phyloP scores from a whole-genome alignment of 2,329 filamentous ascomycete genomes.

The Neonectria hederae region DNA sequence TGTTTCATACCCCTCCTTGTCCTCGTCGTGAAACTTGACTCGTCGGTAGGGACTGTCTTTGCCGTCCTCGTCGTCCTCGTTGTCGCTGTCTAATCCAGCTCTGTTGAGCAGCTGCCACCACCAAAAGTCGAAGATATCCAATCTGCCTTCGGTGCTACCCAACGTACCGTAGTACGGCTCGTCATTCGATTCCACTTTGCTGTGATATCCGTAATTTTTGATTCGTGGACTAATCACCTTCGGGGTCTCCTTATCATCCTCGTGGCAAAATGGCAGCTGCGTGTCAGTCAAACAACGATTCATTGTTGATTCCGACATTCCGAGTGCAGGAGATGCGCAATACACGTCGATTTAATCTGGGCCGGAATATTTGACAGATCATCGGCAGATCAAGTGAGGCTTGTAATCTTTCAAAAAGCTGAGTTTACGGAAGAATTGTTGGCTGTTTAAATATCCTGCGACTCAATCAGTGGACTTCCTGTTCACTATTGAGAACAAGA shows the following conservation, averaged over 20 bases:
- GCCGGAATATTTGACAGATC: neutral
- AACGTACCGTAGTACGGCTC: neutral
- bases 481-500: neutral
- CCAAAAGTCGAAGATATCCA: no score
- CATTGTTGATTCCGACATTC: neutral
- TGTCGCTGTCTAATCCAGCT: no score
- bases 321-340: neutral
- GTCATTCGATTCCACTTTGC: neutral
- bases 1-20: neutral
- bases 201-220: neutral
- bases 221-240: neutral
- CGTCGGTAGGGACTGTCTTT: neutral
- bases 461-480: neutral
- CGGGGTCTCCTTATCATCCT: neutral
- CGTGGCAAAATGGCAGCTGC: neutral
- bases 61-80: neutral
- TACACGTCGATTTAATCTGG: neutral
- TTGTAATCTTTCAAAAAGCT: neutral
- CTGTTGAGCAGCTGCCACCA: no score
- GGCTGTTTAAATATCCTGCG: neutral
- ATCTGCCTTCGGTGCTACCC: neutral
- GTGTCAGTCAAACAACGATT: neutral
- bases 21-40: neutral
- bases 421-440: neutral
- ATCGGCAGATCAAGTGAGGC: neutral